Conservation (phyloP, 2,329 filamentous ascomycete species). For the Dactylellina cionopaga region DNA sequence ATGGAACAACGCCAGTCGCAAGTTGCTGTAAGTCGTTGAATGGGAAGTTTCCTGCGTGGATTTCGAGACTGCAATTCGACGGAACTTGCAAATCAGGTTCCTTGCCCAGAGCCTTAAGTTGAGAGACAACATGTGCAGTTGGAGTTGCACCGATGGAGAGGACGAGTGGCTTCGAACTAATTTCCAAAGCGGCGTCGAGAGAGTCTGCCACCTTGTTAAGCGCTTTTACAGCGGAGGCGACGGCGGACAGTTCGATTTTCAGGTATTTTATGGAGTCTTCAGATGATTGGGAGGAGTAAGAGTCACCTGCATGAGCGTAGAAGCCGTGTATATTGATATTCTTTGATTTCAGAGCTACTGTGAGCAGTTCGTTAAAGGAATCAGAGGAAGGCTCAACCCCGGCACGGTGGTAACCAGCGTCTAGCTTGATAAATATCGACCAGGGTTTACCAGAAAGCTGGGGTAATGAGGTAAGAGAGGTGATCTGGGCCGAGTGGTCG, state of each 20-base stretch:
- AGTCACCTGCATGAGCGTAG: conserved; percentile 78
- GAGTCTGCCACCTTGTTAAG: conserved; percentile 56
- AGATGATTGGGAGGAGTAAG: conserved; percentile 69
- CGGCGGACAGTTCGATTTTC: conserved; percentile 69
- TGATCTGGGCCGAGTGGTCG: conserved; percentile 73
- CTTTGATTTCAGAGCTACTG: conserved; percentile 55
- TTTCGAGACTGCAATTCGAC: conserved; percentile 67
- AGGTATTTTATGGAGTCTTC: conserved; percentile 70
- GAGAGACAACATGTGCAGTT: conserved; percentile 64
- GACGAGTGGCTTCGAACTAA: conserved; percentile 58
- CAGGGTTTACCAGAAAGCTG: conserved; percentile 65
- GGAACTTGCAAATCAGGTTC: conserved; percentile 53
- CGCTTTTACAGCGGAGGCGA: conserved; percentile 64
- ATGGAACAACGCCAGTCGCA: conserved; percentile 72
- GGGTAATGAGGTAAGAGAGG: conserved; percentile 53
- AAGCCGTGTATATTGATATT: conserved; percentile 68
- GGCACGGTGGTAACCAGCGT: conserved; percentile 77
- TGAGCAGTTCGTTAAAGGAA: conserved; percentile 57
- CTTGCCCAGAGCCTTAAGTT: conserved; percentile 56
- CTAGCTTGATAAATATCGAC: conserved; percentile 76
- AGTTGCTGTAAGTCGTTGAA: conserved; percentile 82
- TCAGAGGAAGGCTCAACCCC: conserved; percentile 66
- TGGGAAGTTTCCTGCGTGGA: conserved; percentile 81
- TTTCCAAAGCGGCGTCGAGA: conserved; percentile 55
- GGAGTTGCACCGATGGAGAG: conserved; percentile 81